These are phyloP conservation scores for Penicillium robsamsonii DNA, from an alignment of 495 filamentous ascomycete genomes.

Conservation along the genomic window DNA sequence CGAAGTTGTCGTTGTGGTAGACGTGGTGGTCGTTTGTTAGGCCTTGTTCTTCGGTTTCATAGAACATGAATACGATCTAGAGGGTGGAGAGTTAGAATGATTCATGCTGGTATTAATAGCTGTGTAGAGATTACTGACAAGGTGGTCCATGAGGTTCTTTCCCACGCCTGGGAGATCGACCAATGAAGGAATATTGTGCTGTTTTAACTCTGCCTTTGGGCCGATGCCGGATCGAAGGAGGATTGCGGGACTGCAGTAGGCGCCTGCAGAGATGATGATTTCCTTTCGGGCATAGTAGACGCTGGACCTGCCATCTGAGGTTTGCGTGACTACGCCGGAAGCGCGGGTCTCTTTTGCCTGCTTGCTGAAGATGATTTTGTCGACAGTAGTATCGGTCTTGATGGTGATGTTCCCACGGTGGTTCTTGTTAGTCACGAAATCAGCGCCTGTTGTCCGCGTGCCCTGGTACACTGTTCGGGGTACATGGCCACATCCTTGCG, in stretches of 20 bases:
- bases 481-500: conserved; percentile 53
- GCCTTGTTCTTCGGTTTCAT: conserved; percentile 43
- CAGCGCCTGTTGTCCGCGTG: conserved; percentile 46
- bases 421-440: conserved; percentile 44
- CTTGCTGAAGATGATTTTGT: conserved; percentile 30
- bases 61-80: conserved; percentile 42
- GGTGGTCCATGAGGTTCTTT: conserved; percentile 54
- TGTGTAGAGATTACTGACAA: conserved; percentile 21
- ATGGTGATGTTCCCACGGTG: conserved; percentile 38
- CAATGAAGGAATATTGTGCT: conserved; percentile 46
- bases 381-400: conserved; percentile 38
- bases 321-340: conserved; percentile 25
- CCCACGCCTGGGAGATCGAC: conserved; percentile 54
- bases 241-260: conserved; percentile 57
- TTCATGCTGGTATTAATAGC: background rate
- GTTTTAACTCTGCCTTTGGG: conserved; percentile 44
- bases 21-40: conserved; percentile 44
- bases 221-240: conserved; percentile 57
- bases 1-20: conserved; percentile 39
- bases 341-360: conserved; percentile 23
- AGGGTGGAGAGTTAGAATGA: background rate
- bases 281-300: conserved; percentile 40
- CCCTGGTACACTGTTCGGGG: conserved; percentile 51
- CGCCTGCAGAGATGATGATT: conserved; percentile 52
- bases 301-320: conserved; percentile 28